A percentile compares a stretch with the other conserved stretches of the same genome.
Conservation (phyloP, 441 rosid species). For the Erysimum cheiri region DNA sequence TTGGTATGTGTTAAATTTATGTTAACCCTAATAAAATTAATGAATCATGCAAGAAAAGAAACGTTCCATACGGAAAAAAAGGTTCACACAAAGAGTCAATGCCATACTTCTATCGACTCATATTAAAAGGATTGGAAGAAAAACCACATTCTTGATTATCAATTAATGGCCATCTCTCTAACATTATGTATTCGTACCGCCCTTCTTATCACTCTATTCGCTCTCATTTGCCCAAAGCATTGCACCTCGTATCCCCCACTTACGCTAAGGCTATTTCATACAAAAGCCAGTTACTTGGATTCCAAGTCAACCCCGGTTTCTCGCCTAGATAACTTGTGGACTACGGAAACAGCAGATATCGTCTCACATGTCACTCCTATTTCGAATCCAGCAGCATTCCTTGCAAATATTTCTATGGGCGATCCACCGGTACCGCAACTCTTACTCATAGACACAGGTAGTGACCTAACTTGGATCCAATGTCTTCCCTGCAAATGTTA, state of each 20-base stretch:
- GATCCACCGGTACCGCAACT: constrained; percentile 58
- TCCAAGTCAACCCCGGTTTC: constrained; percentile 14
- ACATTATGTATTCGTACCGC: not conserved
- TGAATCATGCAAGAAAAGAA: constrained; percentile 18
- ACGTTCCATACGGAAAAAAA: constrained; percentile 1
- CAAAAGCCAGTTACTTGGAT: constrained; percentile 34
- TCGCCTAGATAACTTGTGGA: constrained; percentile 5
- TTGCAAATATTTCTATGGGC: constrained; percentile 56
- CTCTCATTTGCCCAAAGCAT: not conserved
- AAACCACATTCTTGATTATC: constrained; percentile 12
- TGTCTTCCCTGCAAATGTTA: constrained; percentile 56
- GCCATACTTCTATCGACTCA: not conserved
- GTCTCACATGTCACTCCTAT: constrained; percentile 39
- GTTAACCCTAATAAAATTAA: not conserved
- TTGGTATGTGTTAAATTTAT: constrained; percentile 12
- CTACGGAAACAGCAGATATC: not conserved
- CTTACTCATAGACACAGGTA: constrained; percentile 59
- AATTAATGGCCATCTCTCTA: constrained; percentile 31
- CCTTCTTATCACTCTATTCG: constrained; percentile 14
- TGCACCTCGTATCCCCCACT: constrained; percentile 23
- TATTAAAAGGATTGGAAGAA: not conserved
- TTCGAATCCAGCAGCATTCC: constrained; percentile 37
- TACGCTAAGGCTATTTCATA: constrained; percentile 12
- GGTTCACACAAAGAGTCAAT: constrained; percentile 35
- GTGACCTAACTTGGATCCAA: constrained; percentile 60